Percentiles rank a stretch among this genome's conserved stretches.
Evolutionary conservation across 2,329 filamentous ascomycete genomes (phyloP).

Genomic region (Monosporascus sp.): DNA sequence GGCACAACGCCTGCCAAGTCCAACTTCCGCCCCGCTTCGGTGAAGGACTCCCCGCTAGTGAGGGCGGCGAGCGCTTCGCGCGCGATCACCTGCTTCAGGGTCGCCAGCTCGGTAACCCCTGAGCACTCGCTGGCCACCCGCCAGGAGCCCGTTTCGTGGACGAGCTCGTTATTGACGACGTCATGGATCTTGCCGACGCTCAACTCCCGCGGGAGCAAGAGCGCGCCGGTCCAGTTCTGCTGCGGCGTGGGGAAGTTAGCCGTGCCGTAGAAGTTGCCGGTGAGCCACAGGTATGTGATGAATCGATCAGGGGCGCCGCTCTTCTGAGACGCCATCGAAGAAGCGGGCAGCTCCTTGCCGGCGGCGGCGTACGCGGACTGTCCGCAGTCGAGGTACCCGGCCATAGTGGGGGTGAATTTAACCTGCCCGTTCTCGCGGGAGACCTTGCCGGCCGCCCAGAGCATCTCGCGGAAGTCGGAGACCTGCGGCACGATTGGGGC

Average conservation of each 20-base stretch:
- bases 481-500: constrained; percentile 33
- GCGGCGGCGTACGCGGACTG: constrained; percentile 37
- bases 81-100: constrained; percentile 33
- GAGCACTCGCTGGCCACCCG: constrained; percentile 25
- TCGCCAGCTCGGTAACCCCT: constrained; percentile 31
- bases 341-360: constrained; percentile 33
- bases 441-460: constrained; percentile 35
- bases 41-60: constrained; percentile 16
- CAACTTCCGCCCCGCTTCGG: constrained; percentile 18
- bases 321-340: constrained; percentile 30
- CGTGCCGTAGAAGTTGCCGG: constrained; percentile 36
- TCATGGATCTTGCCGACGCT: constrained; percentile 33
- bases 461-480: constrained; percentile 34
- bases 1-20: constrained; percentile 6
- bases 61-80: constrained; percentile 30
- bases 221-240: constrained; percentile 39
- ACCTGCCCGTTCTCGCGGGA: constrained; percentile 20
- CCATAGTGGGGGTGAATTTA: constrained; percentile 35
- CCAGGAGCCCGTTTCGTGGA: constrained; percentile 34
- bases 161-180: constrained; percentile 35
- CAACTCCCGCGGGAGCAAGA: constrained; percentile 37
- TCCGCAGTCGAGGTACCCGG: constrained; percentile 36
- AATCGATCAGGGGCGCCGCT: constrained; percentile 36
- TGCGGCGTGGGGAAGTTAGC: constrained; percentile 32
- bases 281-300: constrained; percentile 37